These are phyloP conservation scores for Pulchroboletus neoregius DNA, from an alignment of 1,284 basidiomycete genomes.

Conservation along the genomic window DNA sequence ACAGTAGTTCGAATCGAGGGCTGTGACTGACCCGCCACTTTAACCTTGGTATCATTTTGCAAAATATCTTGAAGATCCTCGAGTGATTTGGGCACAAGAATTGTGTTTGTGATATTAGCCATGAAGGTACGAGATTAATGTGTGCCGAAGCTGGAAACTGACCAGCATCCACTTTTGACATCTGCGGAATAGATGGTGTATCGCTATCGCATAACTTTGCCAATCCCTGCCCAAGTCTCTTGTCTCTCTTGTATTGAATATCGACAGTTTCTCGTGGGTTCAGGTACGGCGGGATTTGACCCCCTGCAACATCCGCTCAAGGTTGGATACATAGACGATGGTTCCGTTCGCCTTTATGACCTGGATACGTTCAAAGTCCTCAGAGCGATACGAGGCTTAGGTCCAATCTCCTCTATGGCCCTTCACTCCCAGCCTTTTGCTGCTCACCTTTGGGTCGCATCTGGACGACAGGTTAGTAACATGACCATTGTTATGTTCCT, in stretches of 20 bases:
- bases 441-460: constrained; percentile 57
- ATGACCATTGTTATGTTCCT: not conserved
- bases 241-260: constrained; percentile 43
- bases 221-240: constrained; percentile 45
- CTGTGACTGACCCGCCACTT: constrained; percentile 74
- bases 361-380: constrained; percentile 55
- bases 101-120: constrained; percentile 28
- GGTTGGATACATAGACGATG: constrained; percentile 50
- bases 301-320: constrained; percentile 1
- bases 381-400: constrained; percentile 58
- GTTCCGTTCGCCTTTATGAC: constrained; percentile 62
- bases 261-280: constrained; percentile 49
- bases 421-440: constrained; percentile 41
- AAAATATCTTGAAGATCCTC: constrained; percentile 59
- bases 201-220: constrained; percentile 25
- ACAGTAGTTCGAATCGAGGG: not conserved
- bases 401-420: constrained; percentile 58
- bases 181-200: constrained; percentile 11
- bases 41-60: constrained; percentile 75
- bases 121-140: constrained; percentile 10
- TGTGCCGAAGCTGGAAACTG: not conserved
- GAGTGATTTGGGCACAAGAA: constrained; percentile 50
- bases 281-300: constrained; percentile 37
- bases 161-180: not conserved
- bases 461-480: constrained; percentile 49